Conservation (phyloP, 306 rosid species). For the Fragaria vesca region DNA sequence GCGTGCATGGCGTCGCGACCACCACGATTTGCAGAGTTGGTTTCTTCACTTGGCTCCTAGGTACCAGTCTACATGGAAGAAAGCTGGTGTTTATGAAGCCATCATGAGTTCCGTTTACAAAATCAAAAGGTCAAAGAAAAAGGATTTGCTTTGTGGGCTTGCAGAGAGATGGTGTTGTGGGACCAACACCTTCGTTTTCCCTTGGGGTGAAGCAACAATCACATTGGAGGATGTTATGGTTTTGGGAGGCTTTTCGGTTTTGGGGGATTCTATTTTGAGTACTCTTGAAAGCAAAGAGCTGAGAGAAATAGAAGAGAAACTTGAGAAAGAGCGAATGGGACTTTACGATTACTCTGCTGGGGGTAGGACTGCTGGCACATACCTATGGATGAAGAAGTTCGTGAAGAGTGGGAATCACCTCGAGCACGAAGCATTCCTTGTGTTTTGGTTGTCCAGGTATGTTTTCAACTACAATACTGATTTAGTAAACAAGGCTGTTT, state of each 20-base stretch:
- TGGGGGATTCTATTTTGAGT: slow-evolving; percentile 15
- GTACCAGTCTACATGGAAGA: slow-evolving; percentile 39
- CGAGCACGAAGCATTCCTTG: slow-evolving; percentile 63
- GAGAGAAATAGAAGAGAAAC: not conserved
- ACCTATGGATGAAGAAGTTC: slow-evolving; percentile 33
- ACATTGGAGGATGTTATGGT: slow-evolving; percentile 57
- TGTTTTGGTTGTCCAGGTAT: slow-evolving; percentile 40
- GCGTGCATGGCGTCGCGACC: slow-evolving; percentile 21
- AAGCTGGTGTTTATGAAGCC: slow-evolving; percentile 48
- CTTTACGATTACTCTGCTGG: not conserved
- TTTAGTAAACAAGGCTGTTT: not conserved
- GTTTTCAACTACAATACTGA: slow-evolving; percentile 9
- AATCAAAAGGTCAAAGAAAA: not conserved
- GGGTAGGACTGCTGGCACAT: rapidly evolving
- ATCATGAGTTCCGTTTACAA: slow-evolving; percentile 29
- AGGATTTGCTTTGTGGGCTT: slow-evolving; percentile 22
- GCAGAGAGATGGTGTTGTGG: slow-evolving; percentile 42
- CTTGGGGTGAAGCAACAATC: slow-evolving; percentile 56
- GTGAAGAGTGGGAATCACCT: slow-evolving; percentile 35
- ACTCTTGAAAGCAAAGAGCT: slow-evolving; percentile 1
- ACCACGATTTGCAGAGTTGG: slow-evolving; percentile 33
- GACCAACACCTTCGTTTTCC: slow-evolving; percentile 44
- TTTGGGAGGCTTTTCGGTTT: slow-evolving; percentile 24
- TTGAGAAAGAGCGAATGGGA: not conserved
- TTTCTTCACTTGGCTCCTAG: slow-evolving; percentile 20